Base-by-base conservation (phyloP, 176 grass and related monocot species). In the Phoenix roebelenii region DNA sequence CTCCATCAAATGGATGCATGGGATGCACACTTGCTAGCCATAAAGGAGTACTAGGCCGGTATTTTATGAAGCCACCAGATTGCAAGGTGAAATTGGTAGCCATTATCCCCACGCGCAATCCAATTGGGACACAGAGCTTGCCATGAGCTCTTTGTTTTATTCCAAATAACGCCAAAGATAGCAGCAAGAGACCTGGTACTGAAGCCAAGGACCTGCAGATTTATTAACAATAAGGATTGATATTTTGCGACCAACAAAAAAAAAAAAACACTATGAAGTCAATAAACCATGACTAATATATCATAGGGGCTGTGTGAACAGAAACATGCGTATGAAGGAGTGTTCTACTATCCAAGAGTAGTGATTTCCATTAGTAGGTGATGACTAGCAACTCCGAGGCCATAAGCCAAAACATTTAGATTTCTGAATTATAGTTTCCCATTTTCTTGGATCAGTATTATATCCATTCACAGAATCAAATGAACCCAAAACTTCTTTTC, bases 121-220 rank as follows among this genome's bases (percentile, higher is more conserved):
- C 93, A 57, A 98, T 85, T 16, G 93, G 93, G 30, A 82, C 87
- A 73, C 82, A 82, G 16, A 98, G 82, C 60, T 85, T 92, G 50
- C 84, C 79, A 24, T 60, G 50, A 5, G 62, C 82, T 66, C 72
- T 84, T 82, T 92, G 87, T 25, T 91, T 98, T 60, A 98, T 81
- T 73, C 87, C 93, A 68, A 80, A 88, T 70, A 88, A 84, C 50
- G 77, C 70, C 22, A 98, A 54, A 57, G 93, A 98, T 76, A 98
- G 75, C 63, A 98, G 69, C 54, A 91, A 73, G 63, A 91, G 85
- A 66, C 87, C 93, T 39, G 84, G 93, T 54, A 88, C 49, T 4
- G 93, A 85, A 77, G 76, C 69, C 51, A 92, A 50, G 17, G 87
- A 88, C 79, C 93, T 98, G 93, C 49, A 70, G 85, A 82, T 74